Conservation (phyloP, 2,329 filamentous ascomycete species). For the Samsoniella hepiali region DNA sequence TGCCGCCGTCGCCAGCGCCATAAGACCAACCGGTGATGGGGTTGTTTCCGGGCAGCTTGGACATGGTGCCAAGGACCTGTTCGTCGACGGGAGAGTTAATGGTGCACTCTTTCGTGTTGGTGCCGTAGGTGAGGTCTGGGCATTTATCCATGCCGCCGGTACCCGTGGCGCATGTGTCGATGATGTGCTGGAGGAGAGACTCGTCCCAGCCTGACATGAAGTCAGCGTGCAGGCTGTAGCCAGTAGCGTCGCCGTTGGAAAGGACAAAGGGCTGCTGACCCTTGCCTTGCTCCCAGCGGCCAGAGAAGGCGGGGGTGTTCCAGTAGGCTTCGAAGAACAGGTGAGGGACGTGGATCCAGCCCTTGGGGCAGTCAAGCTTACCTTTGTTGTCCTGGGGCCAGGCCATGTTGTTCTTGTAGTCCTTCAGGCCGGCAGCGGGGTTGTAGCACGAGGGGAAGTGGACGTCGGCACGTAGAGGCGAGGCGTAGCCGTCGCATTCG, state of each 20-base stretch:
- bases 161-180: slow-evolving; percentile 62
- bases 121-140: slow-evolving; percentile 51
- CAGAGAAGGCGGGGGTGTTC: slow-evolving; percentile 51
- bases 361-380: slow-evolving; percentile 52
- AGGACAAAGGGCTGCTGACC: slow-evolving; percentile 64
- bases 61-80: slow-evolving; percentile 41
- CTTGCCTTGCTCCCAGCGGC: slow-evolving; percentile 52
- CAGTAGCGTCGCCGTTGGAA: slow-evolving; percentile 66
- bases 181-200: slow-evolving; percentile 60
- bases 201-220: slow-evolving; percentile 73
- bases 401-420: slow-evolving; percentile 63
- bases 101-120: slow-evolving; percentile 52
- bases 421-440: slow-evolving; percentile 54
- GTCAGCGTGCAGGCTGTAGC: slow-evolving; percentile 68
- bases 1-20: slow-evolving; percentile 28
- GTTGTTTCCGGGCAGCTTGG: slow-evolving; percentile 53
- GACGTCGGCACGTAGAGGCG: slow-evolving; percentile 62
- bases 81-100: slow-evolving; percentile 48
- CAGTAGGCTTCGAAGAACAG: slow-evolving; percentile 60
- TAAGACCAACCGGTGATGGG: slow-evolving; percentile 50
- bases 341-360: slow-evolving; percentile 54
- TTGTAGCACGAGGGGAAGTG: slow-evolving; percentile 76
- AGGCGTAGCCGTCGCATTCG: slow-evolving; percentile 61
- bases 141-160: slow-evolving; percentile 61
- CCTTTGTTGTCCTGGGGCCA: slow-evolving; percentile 54